Evolutionary conservation across 257 asterid genomes (phyloP), one percentile per base, ranked within the genome.

Genomic region (Haberlea rhodopensis): DNA sequence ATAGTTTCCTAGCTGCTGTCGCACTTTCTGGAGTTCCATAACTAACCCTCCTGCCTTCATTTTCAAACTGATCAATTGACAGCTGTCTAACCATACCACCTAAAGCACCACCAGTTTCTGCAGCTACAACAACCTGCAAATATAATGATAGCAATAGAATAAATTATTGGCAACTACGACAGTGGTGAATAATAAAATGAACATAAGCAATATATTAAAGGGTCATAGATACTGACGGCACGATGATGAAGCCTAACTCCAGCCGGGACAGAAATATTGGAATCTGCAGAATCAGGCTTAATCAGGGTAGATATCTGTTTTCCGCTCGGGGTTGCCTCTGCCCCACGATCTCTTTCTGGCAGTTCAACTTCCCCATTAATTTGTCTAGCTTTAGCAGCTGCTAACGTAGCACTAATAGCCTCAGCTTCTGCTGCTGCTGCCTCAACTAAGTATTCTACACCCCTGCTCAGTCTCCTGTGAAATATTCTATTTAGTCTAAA

Each of bases 11-110:
- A 62, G 99, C 99, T 5, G 99, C 99, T 56, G 95, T 88, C 29
- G 99, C 97, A 85, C 80, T 86, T 80, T 94, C 99, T 64, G 97
- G 97, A 52, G 97, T 90, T 64, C 99, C 99, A 58, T 90, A 94
- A 74, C 99, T 88, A 72, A 94, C 99, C 52, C 99, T 83, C 71
- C 99, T 82, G 72, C 99, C 99, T 77, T 92, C 99, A 68, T 92
- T 89, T 82, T 92, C 99, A 21, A 92, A 92, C 75, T 92, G 99
- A 81, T 92, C 99, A 28, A 92, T 92, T 19, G 99, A 90, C 72
- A 94, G 99, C 82, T 94, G 99, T 78, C 99, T 85, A 55, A 90
- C 99, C 91, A 94, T 81, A 65, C 99, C 99, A 74, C 99, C 99
- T 69, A 90, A 83, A 65, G 97, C 95, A 55, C 99, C 99, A 66